Evolutionary conservation across 768 basidiomycete genomes (phyloP).

Genomic region (Hirschioporus abietinus): DNA sequence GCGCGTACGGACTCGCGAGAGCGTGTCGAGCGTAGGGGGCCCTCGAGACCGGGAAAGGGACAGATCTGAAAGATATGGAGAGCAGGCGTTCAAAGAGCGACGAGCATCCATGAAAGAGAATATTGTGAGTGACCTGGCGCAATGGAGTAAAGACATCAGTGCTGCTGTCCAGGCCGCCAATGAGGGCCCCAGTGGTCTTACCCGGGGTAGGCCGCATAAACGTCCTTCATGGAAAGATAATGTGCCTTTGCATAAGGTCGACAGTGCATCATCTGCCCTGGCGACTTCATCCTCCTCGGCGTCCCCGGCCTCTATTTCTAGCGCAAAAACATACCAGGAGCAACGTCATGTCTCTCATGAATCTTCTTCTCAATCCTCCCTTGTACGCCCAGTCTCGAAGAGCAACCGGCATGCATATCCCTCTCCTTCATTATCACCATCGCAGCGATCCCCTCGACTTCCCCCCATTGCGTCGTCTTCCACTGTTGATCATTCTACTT

Average conservation of each 20-base stretch:
- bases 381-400: slow-evolving; percentile 36
- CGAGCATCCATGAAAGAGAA: slow-evolving; percentile 17
- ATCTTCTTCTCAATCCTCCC: slow-evolving; percentile 19
- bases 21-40: slow-evolving; percentile 19
- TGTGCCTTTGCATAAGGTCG: slow-evolving; percentile 25
- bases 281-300: neutral
- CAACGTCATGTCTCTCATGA: slow-evolving; percentile 19
- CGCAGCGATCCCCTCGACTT: slow-evolving; percentile 27
- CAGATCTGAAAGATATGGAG: slow-evolving; percentile 4
- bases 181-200: slow-evolving; percentile 30
- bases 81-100: neutral
- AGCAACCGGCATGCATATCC: slow-evolving; percentile 48
- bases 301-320: neutral
- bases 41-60: slow-evolving; percentile 18
- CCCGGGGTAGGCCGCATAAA: slow-evolving; percentile 59
- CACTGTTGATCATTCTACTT: neutral
- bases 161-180: slow-evolving; percentile 18
- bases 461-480: slow-evolving; percentile 1
- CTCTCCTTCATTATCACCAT: slow-evolving; percentile 40
- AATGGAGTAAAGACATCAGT: slow-evolving; percentile 51
- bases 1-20: slow-evolving; percentile 49
- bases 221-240: slow-evolving; percentile 38
- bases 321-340: slow-evolving; percentile 16
- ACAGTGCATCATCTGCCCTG: neutral
- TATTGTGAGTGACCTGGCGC: slow-evolving; percentile 40